These are phyloP conservation scores for Tranzscheliella williamsii DNA, from an alignment of 1,284 basidiomycete species.

Conservation along the genomic window DNA sequence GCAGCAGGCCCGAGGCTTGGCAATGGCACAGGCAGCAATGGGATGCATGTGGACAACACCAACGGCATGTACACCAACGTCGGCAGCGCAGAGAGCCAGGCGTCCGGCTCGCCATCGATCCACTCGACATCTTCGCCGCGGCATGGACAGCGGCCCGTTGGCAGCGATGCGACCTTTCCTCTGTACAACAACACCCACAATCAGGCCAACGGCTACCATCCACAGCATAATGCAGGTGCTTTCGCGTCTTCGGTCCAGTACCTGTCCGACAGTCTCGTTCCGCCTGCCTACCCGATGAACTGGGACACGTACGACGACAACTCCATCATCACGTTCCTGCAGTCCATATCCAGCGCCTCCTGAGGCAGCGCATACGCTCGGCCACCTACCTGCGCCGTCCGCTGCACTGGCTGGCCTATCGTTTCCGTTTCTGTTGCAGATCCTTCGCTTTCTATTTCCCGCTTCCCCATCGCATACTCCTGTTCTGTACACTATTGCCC, in stretches of 20 bases:
- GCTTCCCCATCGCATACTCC: too few relatives aligned
- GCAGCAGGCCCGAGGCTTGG: neutral
- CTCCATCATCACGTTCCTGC: slow-evolving; percentile 39
- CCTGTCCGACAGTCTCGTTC: slow-evolving; percentile 29
- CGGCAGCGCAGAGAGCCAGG: slow-evolving; percentile 9
- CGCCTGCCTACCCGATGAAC: slow-evolving; percentile 36
- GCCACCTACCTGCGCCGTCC: too few relatives aligned
- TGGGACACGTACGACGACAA: slow-evolving; percentile 42
- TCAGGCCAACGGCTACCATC: neutral
- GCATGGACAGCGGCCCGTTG: slow-evolving; percentile 3
- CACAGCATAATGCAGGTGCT: neutral
- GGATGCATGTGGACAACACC: neutral
- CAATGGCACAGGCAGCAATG: neutral
- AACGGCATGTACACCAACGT: slow-evolving; percentile 2
- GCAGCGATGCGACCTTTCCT: slow-evolving; percentile 7
- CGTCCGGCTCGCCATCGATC: slow-evolving; percentile 21
- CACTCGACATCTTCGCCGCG: slow-evolving; percentile 6
- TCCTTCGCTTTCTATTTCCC: too few relatives aligned
- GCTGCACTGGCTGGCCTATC: too few relatives aligned
- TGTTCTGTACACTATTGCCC: too few relatives aligned
- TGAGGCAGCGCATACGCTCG: too few relatives aligned
- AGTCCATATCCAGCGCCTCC: slow-evolving; percentile 25
- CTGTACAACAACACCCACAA: slow-evolving; percentile 6
- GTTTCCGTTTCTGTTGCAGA: neutral
- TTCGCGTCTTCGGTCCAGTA: slow-evolving; percentile 12